A percentile compares a stretch with the other conserved stretches of the same genome.
Evolutionary conservation across 306 rosid species (phyloP).

Genomic region (Vachellia collinsii): DNA sequence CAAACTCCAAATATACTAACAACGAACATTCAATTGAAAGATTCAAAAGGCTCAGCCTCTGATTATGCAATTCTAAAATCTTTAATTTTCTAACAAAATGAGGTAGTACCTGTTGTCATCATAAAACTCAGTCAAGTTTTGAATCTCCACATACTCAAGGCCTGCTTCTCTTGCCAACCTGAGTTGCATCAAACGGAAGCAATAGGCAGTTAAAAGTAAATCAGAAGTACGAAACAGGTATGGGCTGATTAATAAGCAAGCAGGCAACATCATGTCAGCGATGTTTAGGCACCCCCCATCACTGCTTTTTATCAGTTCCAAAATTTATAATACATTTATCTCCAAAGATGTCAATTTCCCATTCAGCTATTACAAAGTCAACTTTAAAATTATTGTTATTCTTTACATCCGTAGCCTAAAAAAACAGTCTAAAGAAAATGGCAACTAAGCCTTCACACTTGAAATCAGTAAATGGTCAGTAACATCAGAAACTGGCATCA

Average conservation of each 20-base stretch:
- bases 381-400: slow-evolving; percentile 17
- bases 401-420: slow-evolving; percentile 1
- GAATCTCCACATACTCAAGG: slow-evolving; percentile 93
- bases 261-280: background rate
- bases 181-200: slow-evolving; percentile 37
- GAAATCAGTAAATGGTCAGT: slow-evolving; percentile 22
- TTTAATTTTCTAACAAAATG: slow-evolving; percentile 10
- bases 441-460: slow-evolving; percentile 24
- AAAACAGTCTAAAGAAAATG: slow-evolving; percentile 3
- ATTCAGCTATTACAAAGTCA: slow-evolving; percentile 12
- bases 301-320: background rate
- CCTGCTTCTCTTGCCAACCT: slow-evolving; percentile 99
- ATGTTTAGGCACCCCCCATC: background rate
- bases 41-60: slow-evolving; percentile 22
- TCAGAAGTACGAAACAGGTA: slow-evolving; percentile 11
- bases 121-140: slow-evolving; percentile 87
- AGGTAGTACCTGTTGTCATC: slow-evolving; percentile 85
- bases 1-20: slow-evolving; percentile 23
- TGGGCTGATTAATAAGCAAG: slow-evolving; percentile 3
- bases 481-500: slow-evolving; percentile 21
- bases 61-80: background rate
- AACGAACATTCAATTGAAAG: slow-evolving; percentile 26
- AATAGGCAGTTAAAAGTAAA: slow-evolving; percentile 23
- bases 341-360: slow-evolving; percentile 9
- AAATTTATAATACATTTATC: background rate